Evolutionary conservation across 306 rosid genomes (phyloP), one percentile per base, ranked within the genome.

Genomic region (Bauhinia variegata): DNA sequence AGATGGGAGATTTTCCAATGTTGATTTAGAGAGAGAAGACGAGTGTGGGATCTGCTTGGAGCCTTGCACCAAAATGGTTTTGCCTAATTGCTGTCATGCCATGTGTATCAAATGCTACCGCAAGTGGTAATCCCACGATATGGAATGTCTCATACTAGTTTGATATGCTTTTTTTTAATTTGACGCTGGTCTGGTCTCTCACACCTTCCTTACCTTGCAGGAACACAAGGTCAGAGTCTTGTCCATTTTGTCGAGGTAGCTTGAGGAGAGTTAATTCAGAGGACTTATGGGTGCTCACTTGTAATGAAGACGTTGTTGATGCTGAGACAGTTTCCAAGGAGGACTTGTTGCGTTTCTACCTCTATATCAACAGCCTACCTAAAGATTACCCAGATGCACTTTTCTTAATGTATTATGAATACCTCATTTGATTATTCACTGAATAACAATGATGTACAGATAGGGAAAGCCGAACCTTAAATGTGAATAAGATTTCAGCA

Each of bases 21-120:
- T 87, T 0, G 96, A 89, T 67, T 79, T 80, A 76, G 92, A 89
- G 74, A 82, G 97, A 75, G 98, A 93, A 72, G 98, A 89, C 63
- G 97, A 93, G 68, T 93, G 98, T 75, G 98, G 97, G 14, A 93
- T 93, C 72, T 93, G 98, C 82, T 81, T 93, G 78, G 98, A 93
- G 83, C 89, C 96, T 14, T 89, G 98, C 74, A 84, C 97, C 48
- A 93, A 88, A 80, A 85, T 93, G 86, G 97, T 93, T 65, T 80
- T 93, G 64, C 98, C 98, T 33, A 88, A 83, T 78, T 93, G 98
- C 75, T 93, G 98, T 49, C 97, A 93, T 18, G 87, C 89, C 60
- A 92, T 92, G 98, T 92, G 98, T 81, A 89, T 92, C 78, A 89
- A 81, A 86, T 93, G 98, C 89, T 93, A 93, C 68, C 95, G 98